These are phyloP conservation scores for Clitoria ternatea DNA, from an alignment of 306 rosid genomes.

Conservation along the genomic window DNA sequence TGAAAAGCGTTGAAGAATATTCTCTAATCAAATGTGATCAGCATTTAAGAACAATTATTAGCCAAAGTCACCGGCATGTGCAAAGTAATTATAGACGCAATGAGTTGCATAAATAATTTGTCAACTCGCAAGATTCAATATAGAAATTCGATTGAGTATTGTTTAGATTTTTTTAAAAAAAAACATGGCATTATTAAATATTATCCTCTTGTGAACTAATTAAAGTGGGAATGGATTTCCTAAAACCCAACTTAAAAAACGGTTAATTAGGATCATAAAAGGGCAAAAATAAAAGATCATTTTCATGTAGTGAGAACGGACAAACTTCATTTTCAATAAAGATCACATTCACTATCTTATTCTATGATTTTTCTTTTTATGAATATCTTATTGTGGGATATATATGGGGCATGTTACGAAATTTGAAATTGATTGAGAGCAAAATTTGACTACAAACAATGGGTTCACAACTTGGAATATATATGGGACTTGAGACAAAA, in stretches of 20 bases:
- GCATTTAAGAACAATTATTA: slow-evolving; percentile 23
- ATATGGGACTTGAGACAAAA: background rate
- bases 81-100: background rate
- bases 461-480: background rate
- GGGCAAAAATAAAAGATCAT: background rate
- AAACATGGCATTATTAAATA: background rate
- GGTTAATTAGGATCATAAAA: background rate
- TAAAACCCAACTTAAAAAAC: background rate
- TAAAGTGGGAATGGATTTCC: background rate
- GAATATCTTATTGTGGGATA: too few relatives aligned
- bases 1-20: slow-evolving; percentile 19
- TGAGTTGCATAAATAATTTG: background rate
- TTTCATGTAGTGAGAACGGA: slow-evolving; percentile 17
- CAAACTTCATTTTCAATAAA: slow-evolving; percentile 37
- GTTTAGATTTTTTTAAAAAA: background rate
- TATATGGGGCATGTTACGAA: too few relatives aligned
- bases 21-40: slow-evolving; percentile 13
- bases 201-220: background rate
- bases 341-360: slow-evolving; percentile 16
- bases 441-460: slow-evolving; percentile 31
- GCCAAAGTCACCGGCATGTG: slow-evolving; percentile 11
- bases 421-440: slow-evolving; percentile 13
- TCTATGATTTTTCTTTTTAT: background rate
- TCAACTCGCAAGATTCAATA: background rate
- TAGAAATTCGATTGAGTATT: background rate